Conservation (phyloP, 345 rosid genomes). For the Corchorus olitorius region DNA sequence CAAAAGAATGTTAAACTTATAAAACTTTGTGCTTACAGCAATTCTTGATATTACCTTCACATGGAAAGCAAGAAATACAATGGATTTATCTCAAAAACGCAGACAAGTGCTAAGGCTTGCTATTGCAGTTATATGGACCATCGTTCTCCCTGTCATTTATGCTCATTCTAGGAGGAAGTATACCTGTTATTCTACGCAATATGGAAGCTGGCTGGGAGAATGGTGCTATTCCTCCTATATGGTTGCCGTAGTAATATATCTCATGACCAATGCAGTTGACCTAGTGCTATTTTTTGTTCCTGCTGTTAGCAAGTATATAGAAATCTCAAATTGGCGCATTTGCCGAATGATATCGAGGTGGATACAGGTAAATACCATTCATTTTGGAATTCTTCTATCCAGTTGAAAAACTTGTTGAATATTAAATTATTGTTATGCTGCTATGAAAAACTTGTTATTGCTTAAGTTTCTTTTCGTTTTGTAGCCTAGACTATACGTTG, state of each 20-base stretch:
- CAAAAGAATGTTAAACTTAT: conserved; percentile 16
- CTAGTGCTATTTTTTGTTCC: conserved; percentile 89
- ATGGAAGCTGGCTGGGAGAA: conserved; percentile 78
- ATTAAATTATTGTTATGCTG: neutral
- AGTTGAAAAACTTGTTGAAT: neutral
- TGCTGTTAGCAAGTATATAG: conserved; percentile 73
- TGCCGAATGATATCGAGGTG: conserved; percentile 70
- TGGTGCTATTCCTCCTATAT: conserved; percentile 83
- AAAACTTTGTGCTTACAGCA: conserved; percentile 49
- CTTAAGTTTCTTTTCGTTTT: conserved; percentile 25
- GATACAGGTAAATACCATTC: conserved; percentile 63
- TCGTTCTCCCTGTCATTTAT: conserved; percentile 76
- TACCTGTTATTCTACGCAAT: conserved; percentile 63
- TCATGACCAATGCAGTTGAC: conserved; percentile 68
- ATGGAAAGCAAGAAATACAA: conserved; percentile 76
- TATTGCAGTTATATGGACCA: conserved; percentile 73
- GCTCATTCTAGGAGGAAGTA: conserved; percentile 76
- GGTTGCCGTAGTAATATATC: conserved; percentile 76
- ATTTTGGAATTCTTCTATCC: neutral
- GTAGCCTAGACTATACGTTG: conserved; percentile 86
- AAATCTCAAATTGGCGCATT: conserved; percentile 69
- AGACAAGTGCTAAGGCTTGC: conserved; percentile 70
- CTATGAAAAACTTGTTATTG: neutral
- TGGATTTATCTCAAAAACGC: conserved; percentile 60
- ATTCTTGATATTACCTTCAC: conserved; percentile 78